Evolutionary conservation across 2,329 filamentous ascomycete species (phyloP).

Genomic region (Aspergillus melleus): DNA sequence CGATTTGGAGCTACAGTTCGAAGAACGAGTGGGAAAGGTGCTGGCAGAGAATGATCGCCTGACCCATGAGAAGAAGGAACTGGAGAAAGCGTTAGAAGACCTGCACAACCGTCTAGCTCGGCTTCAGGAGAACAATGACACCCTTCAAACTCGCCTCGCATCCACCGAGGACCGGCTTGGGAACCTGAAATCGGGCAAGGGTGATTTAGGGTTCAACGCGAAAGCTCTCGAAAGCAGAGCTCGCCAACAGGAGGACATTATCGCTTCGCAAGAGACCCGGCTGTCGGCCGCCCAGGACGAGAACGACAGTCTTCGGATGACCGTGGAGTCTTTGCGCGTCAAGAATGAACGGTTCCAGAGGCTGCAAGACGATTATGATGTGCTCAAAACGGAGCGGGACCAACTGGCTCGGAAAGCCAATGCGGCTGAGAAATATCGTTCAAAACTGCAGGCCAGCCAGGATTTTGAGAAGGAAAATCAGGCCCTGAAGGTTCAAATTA

Average conservation of each 20-base stretch:
- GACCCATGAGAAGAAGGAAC: conserved; percentile 51
- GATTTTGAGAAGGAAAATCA: conserved; percentile 52
- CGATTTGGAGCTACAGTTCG: conserved; percentile 49
- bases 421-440: conserved; percentile 50
- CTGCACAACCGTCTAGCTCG: conserved; percentile 62
- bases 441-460: conserved; percentile 51
- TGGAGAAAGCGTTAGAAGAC: conserved; percentile 50
- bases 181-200: conserved; percentile 52
- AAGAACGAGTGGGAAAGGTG: conserved; percentile 50
- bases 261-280: conserved; percentile 68
- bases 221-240: conserved; percentile 52
- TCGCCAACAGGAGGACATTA: conserved; percentile 66
- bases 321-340: conserved; percentile 44
- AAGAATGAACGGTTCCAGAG: conserved; percentile 49
- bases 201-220: conserved; percentile 48
- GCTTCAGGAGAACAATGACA: conserved; percentile 52
- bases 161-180: conserved; percentile 53
- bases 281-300: conserved; percentile 54
- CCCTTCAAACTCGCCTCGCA: conserved; percentile 45
- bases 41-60: conserved; percentile 61
- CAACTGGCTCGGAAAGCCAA: conserved; percentile 50
- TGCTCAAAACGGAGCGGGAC: conserved; percentile 49
- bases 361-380: conserved; percentile 51
- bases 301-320: conserved; percentile 46
- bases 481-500: conserved; percentile 46